phyloP scores from a whole-genome alignment of 2,329 filamentous ascomycete species.

The Paracorniculantispora psalliotae region DNA sequence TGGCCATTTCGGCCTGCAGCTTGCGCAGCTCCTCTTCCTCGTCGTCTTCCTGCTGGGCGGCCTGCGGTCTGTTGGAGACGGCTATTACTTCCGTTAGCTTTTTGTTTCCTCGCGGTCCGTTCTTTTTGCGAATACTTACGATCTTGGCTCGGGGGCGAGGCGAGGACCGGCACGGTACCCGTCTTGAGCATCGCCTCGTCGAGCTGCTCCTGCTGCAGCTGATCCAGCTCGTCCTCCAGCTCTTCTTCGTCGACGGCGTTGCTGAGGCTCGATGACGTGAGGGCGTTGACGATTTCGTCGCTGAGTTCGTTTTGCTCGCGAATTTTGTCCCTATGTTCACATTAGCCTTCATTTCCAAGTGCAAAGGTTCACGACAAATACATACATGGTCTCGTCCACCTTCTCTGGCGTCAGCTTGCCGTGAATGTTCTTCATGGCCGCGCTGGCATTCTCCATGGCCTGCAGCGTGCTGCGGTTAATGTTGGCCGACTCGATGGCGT shows the following conservation, averaged over 20 bases:
- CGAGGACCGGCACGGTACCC: constrained; percentile 79
- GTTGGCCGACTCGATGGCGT: constrained; percentile 94
- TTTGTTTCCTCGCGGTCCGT: background rate
- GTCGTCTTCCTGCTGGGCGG: constrained; percentile 65
- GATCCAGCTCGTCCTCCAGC: constrained; percentile 77
- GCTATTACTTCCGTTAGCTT: constrained; percentile 1
- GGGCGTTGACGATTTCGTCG: constrained; percentile 85
- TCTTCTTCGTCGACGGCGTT: constrained; percentile 79
- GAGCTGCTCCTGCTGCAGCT: constrained; percentile 84
- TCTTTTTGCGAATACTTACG: constrained; percentile 54
- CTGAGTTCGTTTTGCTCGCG: constrained; percentile 89
- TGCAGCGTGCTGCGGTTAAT: constrained; percentile 96
- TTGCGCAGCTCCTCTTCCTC: constrained; percentile 93
- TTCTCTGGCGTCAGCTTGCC: constrained; percentile 86
- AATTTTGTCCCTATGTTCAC: constrained; percentile 67
- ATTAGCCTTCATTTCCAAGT: constrained; percentile 25
- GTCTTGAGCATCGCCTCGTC: constrained; percentile 93
- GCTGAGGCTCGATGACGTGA: constrained; percentile 64
- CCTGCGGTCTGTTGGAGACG: constrained; percentile 32
- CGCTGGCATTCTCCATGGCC: constrained; percentile 86
- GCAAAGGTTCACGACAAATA: constrained; percentile 21
- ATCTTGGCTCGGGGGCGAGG: constrained; percentile 67
- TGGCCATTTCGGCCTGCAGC: constrained; percentile 94
- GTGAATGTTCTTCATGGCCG: constrained; percentile 92
- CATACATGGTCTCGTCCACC: constrained; percentile 91